These are phyloP conservation scores for Ambrosiella beaveri DNA, from an alignment of 2,329 filamentous ascomycete species.

Conservation along the genomic window DNA sequence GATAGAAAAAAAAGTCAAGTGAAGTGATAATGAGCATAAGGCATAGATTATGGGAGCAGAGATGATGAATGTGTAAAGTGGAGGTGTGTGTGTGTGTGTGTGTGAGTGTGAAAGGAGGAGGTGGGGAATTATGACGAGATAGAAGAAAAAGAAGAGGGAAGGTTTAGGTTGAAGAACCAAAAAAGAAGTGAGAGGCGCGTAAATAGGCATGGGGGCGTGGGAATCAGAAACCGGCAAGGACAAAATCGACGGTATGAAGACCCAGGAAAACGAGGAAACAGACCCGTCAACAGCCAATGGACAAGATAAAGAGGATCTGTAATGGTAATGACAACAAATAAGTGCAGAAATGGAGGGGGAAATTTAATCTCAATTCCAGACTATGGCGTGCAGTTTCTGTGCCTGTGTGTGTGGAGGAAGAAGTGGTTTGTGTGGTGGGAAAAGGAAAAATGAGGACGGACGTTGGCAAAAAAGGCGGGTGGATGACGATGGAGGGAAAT, in stretches of 20 bases:
- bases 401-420: not conserved
- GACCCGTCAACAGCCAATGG: not conserved
- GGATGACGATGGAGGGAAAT: not conserved
- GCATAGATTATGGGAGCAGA: constrained; percentile 16
- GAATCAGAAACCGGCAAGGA: not conserved
- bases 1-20: constrained; percentile 13
- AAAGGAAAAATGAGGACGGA: not conserved
- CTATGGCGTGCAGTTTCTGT: not conserved
- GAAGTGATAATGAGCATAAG: constrained; percentile 18
- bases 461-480: not conserved
- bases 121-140: not conserved
- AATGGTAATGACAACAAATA: not conserved
- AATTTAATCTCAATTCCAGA: not conserved
- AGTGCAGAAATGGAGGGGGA: not conserved
- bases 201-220: not conserved
- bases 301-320: not conserved
- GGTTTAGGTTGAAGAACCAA: not conserved
- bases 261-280: not conserved
- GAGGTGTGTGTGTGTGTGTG: not conserved
- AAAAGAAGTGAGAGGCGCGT: not conserved
- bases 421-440: not conserved
- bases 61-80: constrained; percentile 5
- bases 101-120: constrained; percentile 8
- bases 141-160: constrained; percentile 7
- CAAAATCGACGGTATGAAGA: not conserved